A percentile compares a stretch with the other conserved stretches of the same genome.
Conservation (phyloP, 2,329 filamentous ascomycete species). For the Fusarium duplospermum region DNA sequence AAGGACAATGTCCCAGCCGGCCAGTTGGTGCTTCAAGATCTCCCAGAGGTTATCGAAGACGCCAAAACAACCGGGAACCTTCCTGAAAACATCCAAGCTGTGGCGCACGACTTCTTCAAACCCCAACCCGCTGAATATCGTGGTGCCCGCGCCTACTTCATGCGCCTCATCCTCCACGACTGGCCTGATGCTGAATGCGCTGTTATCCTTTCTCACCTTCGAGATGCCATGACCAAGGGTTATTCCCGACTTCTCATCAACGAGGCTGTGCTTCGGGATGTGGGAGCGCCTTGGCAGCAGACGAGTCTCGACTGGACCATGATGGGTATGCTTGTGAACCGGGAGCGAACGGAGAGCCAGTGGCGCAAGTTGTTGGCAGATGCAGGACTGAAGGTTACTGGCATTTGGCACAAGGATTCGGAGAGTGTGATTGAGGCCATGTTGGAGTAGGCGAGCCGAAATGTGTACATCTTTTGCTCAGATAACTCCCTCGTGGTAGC, state of each 20-base stretch:
- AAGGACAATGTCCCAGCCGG: neutral
- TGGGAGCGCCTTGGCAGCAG: constrained; percentile 34
- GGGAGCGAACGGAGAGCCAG: constrained; percentile 34
- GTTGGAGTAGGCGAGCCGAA: neutral
- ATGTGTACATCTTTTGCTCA: neutral
- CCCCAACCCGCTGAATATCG: constrained; percentile 33
- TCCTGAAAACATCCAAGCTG: constrained; percentile 1
- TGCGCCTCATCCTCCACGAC: constrained; percentile 61
- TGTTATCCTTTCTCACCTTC: constrained; percentile 44
- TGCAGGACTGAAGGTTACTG: constrained; percentile 20
- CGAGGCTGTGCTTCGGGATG: constrained; percentile 26
- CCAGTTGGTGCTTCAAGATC: constrained; percentile 16
- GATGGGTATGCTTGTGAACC: constrained; percentile 40
- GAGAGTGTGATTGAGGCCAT: constrained; percentile 31
- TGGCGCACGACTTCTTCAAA: constrained; percentile 42
- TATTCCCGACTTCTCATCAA: constrained; percentile 39
- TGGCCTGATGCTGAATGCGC: constrained; percentile 55
- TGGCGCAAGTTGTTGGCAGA: constrained; percentile 26
- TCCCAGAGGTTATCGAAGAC: constrained; percentile 21
- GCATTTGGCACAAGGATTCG: constrained; percentile 14
- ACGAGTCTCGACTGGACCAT: constrained; percentile 44
- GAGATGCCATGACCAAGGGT: constrained; percentile 27
- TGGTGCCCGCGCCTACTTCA: constrained; percentile 55
- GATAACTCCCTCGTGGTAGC: neutral
- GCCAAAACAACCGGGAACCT: constrained; percentile 2